Base-by-base conservation (phyloP, 768 basidiomycete genomes). In the Rhodosporidiobolus odoratus region DNA sequence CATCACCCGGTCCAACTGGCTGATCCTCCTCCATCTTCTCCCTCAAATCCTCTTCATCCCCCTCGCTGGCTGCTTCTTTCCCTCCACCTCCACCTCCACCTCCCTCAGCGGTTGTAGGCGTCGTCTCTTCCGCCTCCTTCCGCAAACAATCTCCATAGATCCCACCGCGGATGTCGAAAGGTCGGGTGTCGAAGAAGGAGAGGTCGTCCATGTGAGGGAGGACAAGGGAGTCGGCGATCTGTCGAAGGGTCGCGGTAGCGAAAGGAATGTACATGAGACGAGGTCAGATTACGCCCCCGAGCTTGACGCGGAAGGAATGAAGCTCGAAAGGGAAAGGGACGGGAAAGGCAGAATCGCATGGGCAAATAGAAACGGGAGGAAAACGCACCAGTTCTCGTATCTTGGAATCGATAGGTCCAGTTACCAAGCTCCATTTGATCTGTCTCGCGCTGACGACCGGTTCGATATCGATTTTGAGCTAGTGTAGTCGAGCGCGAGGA, bases 191-290 rank as follows among this genome's bases (percentile, higher is more conserved):
- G 78, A 95, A 98, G 84, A 93, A 97, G 19, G 93, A 84, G 68
- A 98, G 89, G 76, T 99, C 96, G 79, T 99, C 96, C 92, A 97
- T 96, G 80, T 96, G 91, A 9, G 96, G 96, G 78, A 94, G 81
- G 27, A 99, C 96, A 27, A 98, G 85, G 0, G 93, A 93, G 75
- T 99, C 95, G 75, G 86, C 85, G 66, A 98, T 90, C 94, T 98
- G 76, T 25, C 8, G 21, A 25, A n/a, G 15, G 13, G 30, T 10
- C 54, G 23, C 13, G 54, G 54, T 23, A 23, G 43, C 13, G 43
- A 45, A 23, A 23, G 43, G 43, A 45, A 23, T 12, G 43, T 12
- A 12, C 13, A 45, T 13, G 43, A 23, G 23, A 23, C 13, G 43
- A 23, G 13, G 43, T 45, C 43, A 45, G n/a, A n/a, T n/a, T n/a